Evolutionary conservation across 108 stramenopile species (phyloP).

Genomic region (Phaeodactylum tricornutum): DNA sequence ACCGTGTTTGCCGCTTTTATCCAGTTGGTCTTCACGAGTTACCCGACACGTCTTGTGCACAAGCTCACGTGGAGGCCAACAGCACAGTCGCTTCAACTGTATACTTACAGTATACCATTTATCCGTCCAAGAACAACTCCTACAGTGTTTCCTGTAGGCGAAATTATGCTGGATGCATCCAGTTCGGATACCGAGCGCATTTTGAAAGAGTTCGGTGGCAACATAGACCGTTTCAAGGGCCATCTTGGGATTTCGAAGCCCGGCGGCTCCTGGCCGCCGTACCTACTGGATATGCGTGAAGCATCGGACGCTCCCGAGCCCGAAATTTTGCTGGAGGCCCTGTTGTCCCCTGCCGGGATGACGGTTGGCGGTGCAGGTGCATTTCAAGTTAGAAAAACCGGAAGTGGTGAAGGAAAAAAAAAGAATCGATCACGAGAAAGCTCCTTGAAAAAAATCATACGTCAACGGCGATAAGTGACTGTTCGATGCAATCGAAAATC

Average conservation of each 20-base stretch:
- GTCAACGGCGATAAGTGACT: not conserved
- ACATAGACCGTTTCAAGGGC: constrained; percentile 7
- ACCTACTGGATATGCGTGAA: constrained; percentile 6
- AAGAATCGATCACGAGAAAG: not conserved
- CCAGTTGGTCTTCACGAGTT: constrained; percentile 12
- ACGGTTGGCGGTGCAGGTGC: not conserved
- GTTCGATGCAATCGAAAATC: not conserved
- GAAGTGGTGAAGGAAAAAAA: not conserved
- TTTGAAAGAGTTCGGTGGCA: constrained; percentile 7
- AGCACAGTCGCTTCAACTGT: constrained; percentile 3
- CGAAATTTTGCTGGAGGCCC: not conserved
- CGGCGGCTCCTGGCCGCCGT: constrained; percentile 1
- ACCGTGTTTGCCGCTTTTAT: constrained; percentile 5
- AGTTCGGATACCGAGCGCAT: constrained; percentile 10
- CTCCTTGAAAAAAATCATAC: not conserved
- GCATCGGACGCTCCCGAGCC: constrained; percentile 1
- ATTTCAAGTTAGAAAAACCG: not conserved
- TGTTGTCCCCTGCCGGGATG: not conserved
- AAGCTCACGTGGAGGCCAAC: constrained; percentile 4
- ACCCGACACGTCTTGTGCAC: constrained; percentile 12
- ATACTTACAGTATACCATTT: constrained; percentile 13
- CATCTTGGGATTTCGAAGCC: constrained; percentile 1
- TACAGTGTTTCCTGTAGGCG: constrained; percentile 7
- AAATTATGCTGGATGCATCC: constrained; percentile 6
- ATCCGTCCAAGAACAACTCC: constrained; percentile 1